Conservation (phyloP, 495 filamentous ascomycete species). For the Neurospora discreta region DNA sequence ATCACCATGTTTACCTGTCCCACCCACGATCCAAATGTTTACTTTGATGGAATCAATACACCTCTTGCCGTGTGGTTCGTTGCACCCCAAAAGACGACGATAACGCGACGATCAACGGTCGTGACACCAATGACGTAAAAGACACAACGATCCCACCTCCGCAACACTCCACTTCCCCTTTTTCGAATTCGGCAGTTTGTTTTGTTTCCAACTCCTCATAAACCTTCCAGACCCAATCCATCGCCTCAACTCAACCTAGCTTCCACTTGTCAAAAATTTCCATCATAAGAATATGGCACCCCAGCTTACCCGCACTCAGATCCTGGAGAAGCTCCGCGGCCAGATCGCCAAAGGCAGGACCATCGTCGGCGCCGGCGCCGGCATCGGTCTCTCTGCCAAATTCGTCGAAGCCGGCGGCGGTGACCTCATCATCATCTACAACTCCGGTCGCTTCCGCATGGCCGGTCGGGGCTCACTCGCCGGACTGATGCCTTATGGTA, state of each 20-base stretch:
- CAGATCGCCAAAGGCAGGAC: conserved; percentile 41
- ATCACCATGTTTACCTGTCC: neutral
- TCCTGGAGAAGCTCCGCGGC: conserved; percentile 42
- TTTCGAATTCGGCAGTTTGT: neutral
- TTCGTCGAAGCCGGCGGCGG: conserved; percentile 54
- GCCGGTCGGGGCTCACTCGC: conserved; percentile 59
- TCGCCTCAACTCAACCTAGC: neutral
- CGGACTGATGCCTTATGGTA: conserved; percentile 60
- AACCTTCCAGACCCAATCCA: neutral
- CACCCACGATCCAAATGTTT: neutral
- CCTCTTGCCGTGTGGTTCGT: neutral
- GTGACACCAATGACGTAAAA: neutral
- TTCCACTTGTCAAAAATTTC: neutral
- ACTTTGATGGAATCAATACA: neutral
- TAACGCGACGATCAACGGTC: neutral
- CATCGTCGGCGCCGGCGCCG: conserved; percentile 59
- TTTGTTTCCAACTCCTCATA: neutral
- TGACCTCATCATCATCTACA: conserved; percentile 63
- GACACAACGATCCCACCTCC: neutral
- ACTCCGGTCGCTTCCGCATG: conserved; percentile 64
- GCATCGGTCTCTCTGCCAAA: conserved; percentile 64
- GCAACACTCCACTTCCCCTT: neutral
- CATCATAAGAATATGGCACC: conserved; percentile 18
- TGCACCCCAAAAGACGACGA: neutral
- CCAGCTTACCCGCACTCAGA: conserved; percentile 38